phyloP scores from a whole-genome alignment of 2,329 filamentous ascomycete genomes.

The Calonectria pseudoturangicola region DNA sequence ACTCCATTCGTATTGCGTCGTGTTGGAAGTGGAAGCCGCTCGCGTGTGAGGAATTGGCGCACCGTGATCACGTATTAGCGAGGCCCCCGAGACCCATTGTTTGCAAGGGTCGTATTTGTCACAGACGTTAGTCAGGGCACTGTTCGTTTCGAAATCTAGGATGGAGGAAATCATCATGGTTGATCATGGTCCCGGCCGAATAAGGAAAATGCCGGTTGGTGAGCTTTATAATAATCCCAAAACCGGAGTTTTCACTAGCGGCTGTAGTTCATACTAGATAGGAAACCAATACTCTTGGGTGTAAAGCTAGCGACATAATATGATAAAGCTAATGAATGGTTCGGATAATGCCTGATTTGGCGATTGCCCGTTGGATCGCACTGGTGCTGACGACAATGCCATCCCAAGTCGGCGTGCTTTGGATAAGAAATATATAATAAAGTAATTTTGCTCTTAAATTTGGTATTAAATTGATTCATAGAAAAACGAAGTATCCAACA shows the following conservation, averaged over 20 bases:
- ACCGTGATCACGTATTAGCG: too few relatives aligned
- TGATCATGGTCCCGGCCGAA: not conserved
- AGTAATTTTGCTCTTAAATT: not conserved
- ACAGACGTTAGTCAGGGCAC: too few relatives aligned
- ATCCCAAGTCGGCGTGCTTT: not conserved
- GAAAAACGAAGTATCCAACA: not conserved
- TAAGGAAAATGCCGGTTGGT: not conserved
- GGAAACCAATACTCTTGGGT: not conserved
- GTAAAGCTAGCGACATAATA: not conserved
- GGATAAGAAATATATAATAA: not conserved
- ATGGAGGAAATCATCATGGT: not conserved
- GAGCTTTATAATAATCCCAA: not conserved
- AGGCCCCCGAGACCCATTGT: not conserved
- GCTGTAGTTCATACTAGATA: not conserved
- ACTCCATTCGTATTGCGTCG: too few relatives aligned
- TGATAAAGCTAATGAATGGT: not conserved
- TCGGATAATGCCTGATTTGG: slow-evolving; percentile 8
- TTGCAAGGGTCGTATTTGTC: not conserved
- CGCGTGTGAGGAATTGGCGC: too few relatives aligned
- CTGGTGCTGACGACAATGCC: not conserved
- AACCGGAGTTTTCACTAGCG: not conserved
- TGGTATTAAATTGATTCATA: not conserved
- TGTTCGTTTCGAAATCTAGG: not conserved
- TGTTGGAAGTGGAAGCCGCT: too few relatives aligned
- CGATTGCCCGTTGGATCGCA: not conserved